phyloP scores from a whole-genome alignment of 805 yeast species.

The Torulaspora gathmanii region DNA sequence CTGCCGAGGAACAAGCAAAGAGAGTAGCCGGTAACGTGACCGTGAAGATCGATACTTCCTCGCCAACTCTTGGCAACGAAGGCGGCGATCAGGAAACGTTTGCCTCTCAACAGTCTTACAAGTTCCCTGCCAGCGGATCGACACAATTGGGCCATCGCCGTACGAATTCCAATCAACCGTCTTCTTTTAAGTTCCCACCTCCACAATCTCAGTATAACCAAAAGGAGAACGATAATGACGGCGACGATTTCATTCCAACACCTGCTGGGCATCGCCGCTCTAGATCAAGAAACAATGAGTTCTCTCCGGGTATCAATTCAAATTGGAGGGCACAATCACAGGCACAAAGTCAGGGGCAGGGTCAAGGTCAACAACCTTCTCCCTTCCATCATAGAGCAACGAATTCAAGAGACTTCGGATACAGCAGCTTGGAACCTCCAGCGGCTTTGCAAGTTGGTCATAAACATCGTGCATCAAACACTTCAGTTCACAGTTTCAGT shows the following conservation, averaged over 20 bases:
- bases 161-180: slow-evolving; percentile 40
- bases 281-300: slow-evolving; percentile 26
- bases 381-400: slow-evolving; percentile 34
- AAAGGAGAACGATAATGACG: slow-evolving; percentile 23
- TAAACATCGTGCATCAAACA: slow-evolving; percentile 67
- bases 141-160: slow-evolving; percentile 23
- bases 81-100: slow-evolving; percentile 8
- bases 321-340: slow-evolving; percentile 63
- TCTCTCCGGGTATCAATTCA: slow-evolving; percentile 45
- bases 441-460: slow-evolving; percentile 70
- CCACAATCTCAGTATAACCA: slow-evolving; percentile 15
- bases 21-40: slow-evolving; percentile 37
- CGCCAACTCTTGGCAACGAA: slow-evolving; percentile 9
- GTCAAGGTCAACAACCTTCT: slow-evolving; percentile 27
- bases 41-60: slow-evolving; percentile 21
- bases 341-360: slow-evolving; percentile 21
- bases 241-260: slow-evolving; percentile 30
- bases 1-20: slow-evolving; percentile 85
- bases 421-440: slow-evolving; percentile 33
- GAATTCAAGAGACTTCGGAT: slow-evolving; percentile 25
- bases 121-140: slow-evolving; percentile 36
- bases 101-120: slow-evolving; percentile 22
- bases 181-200: slow-evolving; percentile 64
- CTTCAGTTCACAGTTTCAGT: slow-evolving; percentile 49
- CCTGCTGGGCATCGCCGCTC: slow-evolving; percentile 32